phyloP scores from a whole-genome alignment of 2,329 filamentous ascomycete species.

The Penicillium sp. region DNA sequence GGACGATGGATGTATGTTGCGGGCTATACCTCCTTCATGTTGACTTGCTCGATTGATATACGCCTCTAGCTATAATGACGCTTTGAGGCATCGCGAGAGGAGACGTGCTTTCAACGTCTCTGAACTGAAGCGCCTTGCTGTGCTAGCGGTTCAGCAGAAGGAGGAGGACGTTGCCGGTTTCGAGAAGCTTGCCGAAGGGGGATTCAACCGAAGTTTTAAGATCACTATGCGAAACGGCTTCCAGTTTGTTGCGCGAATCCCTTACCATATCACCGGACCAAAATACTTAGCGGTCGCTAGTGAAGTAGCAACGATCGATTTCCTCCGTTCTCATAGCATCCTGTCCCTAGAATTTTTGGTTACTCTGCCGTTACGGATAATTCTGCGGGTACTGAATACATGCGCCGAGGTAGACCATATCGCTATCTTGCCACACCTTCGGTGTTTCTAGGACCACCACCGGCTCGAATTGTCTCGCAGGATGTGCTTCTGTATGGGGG shows the following conservation, averaged over 20 bases:
- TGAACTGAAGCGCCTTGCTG: conserved; percentile 12
- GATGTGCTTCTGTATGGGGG: neutral
- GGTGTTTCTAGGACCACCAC: neutral
- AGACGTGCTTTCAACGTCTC: conserved; percentile 12
- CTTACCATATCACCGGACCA: conserved; percentile 23
- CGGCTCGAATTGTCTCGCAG: neutral
- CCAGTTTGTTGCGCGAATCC: conserved; percentile 21
- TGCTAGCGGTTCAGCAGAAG: conserved; percentile 3
- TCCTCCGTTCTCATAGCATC: conserved; percentile 27
- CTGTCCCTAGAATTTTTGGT: conserved; percentile 30
- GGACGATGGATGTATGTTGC: conserved; percentile 11
- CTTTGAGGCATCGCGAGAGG: conserved; percentile 6
- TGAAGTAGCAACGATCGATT: conserved; percentile 37
- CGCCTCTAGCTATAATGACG: conserved; percentile 1
- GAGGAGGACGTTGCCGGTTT: conserved; percentile 17
- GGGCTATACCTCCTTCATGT: conserved; percentile 1
- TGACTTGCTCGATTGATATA: neutral
- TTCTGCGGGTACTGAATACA: conserved; percentile 35
- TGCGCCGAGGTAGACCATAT: neutral
- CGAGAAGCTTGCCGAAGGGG: conserved; percentile 26
- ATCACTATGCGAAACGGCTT: conserved; percentile 18
- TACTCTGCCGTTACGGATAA: conserved; percentile 33
- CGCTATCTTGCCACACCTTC: neutral
- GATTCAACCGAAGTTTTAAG: conserved; percentile 23
- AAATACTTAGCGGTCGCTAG: conserved; percentile 27